Evolutionary conservation across 257 asterid genomes (phyloP), one percentile per base, ranked within the genome.

Genomic region (Solanum rostratum): DNA sequence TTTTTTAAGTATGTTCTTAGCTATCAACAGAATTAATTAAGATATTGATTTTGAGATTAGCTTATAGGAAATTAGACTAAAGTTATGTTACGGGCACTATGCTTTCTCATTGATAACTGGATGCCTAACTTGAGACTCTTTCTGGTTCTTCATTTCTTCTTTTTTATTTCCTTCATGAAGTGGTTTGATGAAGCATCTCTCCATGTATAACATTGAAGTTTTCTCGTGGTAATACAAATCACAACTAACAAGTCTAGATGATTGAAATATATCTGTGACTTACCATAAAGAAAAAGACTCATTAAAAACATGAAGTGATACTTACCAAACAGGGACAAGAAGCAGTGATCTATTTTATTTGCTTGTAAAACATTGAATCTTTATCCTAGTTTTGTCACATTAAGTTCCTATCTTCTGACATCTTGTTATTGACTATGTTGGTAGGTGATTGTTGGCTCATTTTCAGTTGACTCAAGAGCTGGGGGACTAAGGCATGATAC

Each of bases 381-480:
- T 68, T 37, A 16, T 19, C 8, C 22, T 68, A 33, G 10, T 74
- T 43, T 46, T 46, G 60, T 74, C 24, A 45, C 22, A 20, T 22
- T 46, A 46, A 22, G 60, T 74, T 74, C 60, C 81, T 14, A 24
- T 15, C 50, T 41, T 52, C 49, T 66, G 37, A 54, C 33, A 13
- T 22, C 6, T 76, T 55, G 33, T 57, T 79, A 24, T 78, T 69
- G 79, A 70, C 46, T 73, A 16, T 74, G 76, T 55, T 68, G 66
- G 57, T 86, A 92, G 95, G 90, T 92, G 46, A 90, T 92, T 54
- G 90, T 90, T 70, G 94, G 93, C 22, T 84, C 93, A 55, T 92
- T 92, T 76, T 53, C 85, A 6, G 82, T 91, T 15, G 92, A 92
- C 80, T 4, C 83, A 74, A 92, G 90, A 24, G 10, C 70, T 22